Evolutionary conservation across 148 eudicot genomes (phyloP).

Genomic region (Chenopodium berlandieri): DNA sequence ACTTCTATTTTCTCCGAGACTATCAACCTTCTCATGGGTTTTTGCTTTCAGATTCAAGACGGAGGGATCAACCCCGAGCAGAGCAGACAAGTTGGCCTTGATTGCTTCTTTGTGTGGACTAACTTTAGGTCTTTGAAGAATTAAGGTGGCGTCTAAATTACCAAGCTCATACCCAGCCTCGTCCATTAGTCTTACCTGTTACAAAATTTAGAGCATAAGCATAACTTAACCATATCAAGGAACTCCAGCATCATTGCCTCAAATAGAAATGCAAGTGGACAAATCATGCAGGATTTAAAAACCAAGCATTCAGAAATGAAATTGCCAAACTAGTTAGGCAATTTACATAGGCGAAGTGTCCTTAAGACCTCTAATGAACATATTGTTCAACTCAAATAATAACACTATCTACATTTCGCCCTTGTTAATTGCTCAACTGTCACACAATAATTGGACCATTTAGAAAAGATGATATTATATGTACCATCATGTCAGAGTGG

Average conservation of each 20-base stretch:
- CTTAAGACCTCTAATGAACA: neutral
- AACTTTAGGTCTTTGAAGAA: conserved; percentile 83
- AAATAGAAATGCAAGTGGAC: neutral
- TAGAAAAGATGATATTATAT: neutral
- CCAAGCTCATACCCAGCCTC: conserved; percentile 98
- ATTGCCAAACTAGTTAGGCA: neutral
- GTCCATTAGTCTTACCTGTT: conserved; percentile 85
- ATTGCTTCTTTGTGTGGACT: conserved; percentile 92
- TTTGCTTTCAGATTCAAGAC: conserved; percentile 89
- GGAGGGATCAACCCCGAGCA: conserved; percentile 83
- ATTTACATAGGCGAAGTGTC: neutral
- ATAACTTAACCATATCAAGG: conserved; percentile 2
- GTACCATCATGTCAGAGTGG: neutral
- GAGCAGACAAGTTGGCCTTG: conserved; percentile 60
- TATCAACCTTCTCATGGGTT: conserved; percentile 95
- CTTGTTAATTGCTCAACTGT: neutral
- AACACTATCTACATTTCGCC: neutral
- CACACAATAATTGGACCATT: neutral
- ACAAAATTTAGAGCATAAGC: conserved; percentile 13
- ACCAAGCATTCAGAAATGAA: neutral
- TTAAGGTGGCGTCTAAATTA: conserved; percentile 87
- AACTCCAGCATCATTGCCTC: neutral
- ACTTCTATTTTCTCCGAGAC: conserved; percentile 95
- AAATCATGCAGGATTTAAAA: neutral
- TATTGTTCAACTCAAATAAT: neutral